Evolutionary conservation across 106 monocot genomes (phyloP), one percentile per base, ranked within the genome.

Genomic region (Dactylorhiza incarnata): DNA sequence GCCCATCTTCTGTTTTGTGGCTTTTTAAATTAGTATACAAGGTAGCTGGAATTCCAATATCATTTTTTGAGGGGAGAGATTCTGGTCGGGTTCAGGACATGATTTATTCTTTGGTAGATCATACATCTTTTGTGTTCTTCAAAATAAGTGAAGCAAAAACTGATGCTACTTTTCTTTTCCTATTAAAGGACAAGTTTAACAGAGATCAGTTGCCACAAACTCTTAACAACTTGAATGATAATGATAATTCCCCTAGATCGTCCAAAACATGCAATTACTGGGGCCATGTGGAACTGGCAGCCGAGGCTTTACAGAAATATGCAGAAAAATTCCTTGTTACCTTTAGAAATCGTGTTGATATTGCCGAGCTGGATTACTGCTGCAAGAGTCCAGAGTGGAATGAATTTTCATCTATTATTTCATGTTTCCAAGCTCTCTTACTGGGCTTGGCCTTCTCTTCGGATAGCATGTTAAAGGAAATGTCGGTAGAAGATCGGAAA

Each of bases 381-480:
- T 15, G 46, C 76, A 54, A 48, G 22, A 48, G 19, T 79, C 44
- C 75, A 52, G 73, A 78, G 26, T 84, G 85, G 76, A 84, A 81
- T 76, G 81, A 72, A 54, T 29, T 90, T 37, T 86, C 85, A 62
- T 84, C 63, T 62, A 45, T 73, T 5, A 58, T 91, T 73, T 89
- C 93, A 81, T 93, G 91, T 78, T 54, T 87, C 25, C 91, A 93
- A 75, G 91, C 93, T 52, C 89, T 97, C 72, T 46, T 93, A 29
- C 87, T 84, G 87, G 95, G 95, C 11, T 25, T 93, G 26, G 26
- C 79, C 50, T 88, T 81, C 72, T 76, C 83, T 22, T 55, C 84
- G 67, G 84, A 85, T 45, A 80, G 50, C 65, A 76, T 77, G 9
- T 67, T 45, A 53, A 61, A 79, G 22, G 72, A 79, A 47, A 43